A percentile compares a stretch with the other conserved stretches of the same genome.
Evolutionary conservation across 345 rosid species (phyloP).

Genomic region (Pistacia vera): DNA sequence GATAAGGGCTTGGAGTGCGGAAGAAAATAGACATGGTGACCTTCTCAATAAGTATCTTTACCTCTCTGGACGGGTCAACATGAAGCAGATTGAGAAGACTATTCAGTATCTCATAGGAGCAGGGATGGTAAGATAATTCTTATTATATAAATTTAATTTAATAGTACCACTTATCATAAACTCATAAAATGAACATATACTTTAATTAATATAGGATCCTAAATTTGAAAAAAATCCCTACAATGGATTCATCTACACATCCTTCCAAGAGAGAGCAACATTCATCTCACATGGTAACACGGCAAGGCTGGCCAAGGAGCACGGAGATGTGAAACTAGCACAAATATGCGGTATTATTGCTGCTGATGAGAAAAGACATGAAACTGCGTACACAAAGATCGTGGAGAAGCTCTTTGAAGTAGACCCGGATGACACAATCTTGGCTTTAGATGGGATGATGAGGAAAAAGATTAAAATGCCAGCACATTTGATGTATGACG

Average conservation of each 20-base stretch:
- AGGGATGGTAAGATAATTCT: conserved; percentile 36
- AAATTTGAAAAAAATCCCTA: conserved; percentile 42
- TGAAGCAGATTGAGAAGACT: conserved; percentile 45
- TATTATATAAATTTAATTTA: too few species aligned
- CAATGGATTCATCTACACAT: conserved; percentile 40
- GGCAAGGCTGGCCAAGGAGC: conserved; percentile 44
- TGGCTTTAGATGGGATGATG: conserved; percentile 42
- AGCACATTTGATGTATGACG: conserved; percentile 44
- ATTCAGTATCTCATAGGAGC: conserved; percentile 44
- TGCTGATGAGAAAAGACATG: conserved; percentile 43
- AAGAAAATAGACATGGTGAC: conserved; percentile 47
- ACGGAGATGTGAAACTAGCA: conserved; percentile 37
- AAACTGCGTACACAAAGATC: conserved; percentile 37
- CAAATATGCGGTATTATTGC: conserved; percentile 42
- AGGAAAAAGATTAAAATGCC: conserved; percentile 47
- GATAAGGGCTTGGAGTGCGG: conserved; percentile 49
- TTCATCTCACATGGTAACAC: conserved; percentile 47
- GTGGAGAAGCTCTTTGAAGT: conserved; percentile 40
- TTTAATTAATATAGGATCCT: conserved; percentile 22
- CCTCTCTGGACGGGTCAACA: conserved; percentile 45
- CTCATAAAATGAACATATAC: too few species aligned
- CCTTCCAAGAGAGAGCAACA: conserved; percentile 49
- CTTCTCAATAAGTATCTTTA: conserved; percentile 48
- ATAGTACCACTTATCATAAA: too few species aligned
- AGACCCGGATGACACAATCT: conserved; percentile 32